phyloP scores from a whole-genome alignment of 768 basidiomycete genomes.

The Pulveroboletus sp. region DNA sequence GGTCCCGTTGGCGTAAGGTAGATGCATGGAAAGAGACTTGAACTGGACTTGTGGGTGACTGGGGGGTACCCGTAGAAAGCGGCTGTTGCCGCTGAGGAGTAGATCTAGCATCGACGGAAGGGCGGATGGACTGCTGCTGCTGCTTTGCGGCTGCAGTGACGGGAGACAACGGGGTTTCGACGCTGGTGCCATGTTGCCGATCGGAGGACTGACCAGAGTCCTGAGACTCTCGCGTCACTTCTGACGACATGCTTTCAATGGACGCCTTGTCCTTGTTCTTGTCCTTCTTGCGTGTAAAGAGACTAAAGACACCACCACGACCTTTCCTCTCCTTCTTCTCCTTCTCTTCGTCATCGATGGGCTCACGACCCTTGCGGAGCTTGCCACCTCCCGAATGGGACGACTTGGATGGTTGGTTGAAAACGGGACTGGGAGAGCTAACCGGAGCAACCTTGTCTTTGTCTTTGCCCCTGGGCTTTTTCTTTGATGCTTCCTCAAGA shows the following conservation, averaged over 20 bases:
- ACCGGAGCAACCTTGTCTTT: constrained; percentile 41
- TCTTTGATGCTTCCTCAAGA: constrained; percentile 41
- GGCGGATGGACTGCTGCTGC: constrained; percentile 41
- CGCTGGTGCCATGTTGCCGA: constrained; percentile 30
- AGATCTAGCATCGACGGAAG: constrained; percentile 16
- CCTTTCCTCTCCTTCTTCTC: constrained; percentile 61
- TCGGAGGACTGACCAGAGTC: constrained; percentile 57
- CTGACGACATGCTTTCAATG: constrained; percentile 49
- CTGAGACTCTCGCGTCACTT: constrained; percentile 49
- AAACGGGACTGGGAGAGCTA: constrained; percentile 23
- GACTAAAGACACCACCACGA: constrained; percentile 67
- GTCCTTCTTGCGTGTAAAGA: constrained; percentile 76
- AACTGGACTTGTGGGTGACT: constrained; percentile 24
- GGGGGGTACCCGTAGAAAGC: constrained; percentile 23
- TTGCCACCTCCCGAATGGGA: constrained; percentile 25
- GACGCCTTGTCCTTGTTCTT: constrained; percentile 60
- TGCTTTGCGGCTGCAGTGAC: constrained; percentile 50
- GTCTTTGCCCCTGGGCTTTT: constrained; percentile 48
- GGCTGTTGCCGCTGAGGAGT: constrained; percentile 20
- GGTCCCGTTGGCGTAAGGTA: constrained; percentile 79
- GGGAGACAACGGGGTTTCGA: constrained; percentile 42
- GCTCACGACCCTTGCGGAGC: constrained; percentile 42
- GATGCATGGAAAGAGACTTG: constrained; percentile 58
- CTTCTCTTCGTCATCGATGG: constrained; percentile 45
- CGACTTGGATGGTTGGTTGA: constrained; percentile 17